Percentiles rank a stretch among this genome's conserved stretches.
Conservation (phyloP, 352 stramenopile species). For the Globisporangium perplexum region DNA sequence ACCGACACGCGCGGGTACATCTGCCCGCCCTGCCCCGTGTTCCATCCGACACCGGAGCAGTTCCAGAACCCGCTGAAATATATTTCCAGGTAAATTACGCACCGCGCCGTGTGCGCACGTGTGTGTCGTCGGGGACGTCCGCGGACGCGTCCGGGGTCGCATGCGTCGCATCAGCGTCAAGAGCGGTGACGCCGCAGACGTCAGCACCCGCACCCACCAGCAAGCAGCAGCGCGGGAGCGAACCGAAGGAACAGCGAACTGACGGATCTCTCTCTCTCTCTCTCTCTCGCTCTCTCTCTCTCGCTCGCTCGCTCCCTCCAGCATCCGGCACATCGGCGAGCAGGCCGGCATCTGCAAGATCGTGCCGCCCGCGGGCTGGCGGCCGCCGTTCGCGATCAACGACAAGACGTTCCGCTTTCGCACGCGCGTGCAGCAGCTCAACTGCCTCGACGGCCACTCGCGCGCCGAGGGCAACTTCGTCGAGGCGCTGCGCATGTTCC, state of each 20-base stretch:
- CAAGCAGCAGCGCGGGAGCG: too few relatives aligned
- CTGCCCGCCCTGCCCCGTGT: slow-evolving; percentile 81
- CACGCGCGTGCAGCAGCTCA: slow-evolving; percentile 95
- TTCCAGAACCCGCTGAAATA: slow-evolving; percentile 91
- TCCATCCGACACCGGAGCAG: slow-evolving; percentile 81
- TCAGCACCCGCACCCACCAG: too few relatives aligned
- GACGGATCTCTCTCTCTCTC: slow-evolving; percentile 2
- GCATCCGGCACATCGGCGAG: slow-evolving; percentile 88
- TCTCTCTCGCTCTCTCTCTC: slow-evolving; percentile 5
- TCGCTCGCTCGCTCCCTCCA: slow-evolving; percentile 19
- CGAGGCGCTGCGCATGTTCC: slow-evolving; percentile 71
- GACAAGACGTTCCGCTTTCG: slow-evolving; percentile 87
- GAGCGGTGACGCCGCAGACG: too few relatives aligned
- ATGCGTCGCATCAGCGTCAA: too few relatives aligned
- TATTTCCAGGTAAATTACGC: slow-evolving; percentile 86
- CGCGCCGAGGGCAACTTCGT: slow-evolving; percentile 79
- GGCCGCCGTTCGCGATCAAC: slow-evolving; percentile 85
- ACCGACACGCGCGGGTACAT: slow-evolving; percentile 66
- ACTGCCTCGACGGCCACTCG: slow-evolving; percentile 85
- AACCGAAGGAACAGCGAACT: too few relatives aligned
- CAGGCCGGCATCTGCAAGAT: slow-evolving; percentile 98
- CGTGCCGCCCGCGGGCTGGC: slow-evolving; percentile 94
- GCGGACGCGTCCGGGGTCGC: too few relatives aligned
- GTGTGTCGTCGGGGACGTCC: too few relatives aligned
- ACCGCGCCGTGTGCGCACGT: background rate